These are phyloP conservation scores for Asterella californica DNA, from an alignment of 225 moss, liverwort and hornwort species.

Conservation along the genomic window DNA sequence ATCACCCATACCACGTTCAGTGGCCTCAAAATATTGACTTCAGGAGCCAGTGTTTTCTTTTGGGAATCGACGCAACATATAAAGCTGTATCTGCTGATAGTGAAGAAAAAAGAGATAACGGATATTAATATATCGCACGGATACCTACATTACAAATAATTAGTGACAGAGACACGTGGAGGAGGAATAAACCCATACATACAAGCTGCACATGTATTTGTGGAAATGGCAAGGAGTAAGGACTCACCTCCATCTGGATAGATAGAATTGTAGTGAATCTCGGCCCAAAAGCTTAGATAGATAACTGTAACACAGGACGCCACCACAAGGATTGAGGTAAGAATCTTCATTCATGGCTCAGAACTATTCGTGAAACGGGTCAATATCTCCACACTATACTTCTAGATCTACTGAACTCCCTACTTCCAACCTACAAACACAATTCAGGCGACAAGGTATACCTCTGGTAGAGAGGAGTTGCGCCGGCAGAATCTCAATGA, in stretches of 20 bases:
- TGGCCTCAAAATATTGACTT: constrained; percentile 27
- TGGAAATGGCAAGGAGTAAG: not conserved
- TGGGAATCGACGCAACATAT: constrained; percentile 25
- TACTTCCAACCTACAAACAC: not conserved
- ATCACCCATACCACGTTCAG: constrained; percentile 16
- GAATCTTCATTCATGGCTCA: not conserved
- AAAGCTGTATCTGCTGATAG: constrained; percentile 23
- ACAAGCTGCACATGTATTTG: not conserved
- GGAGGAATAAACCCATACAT: constrained; percentile 3
- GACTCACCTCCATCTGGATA: constrained; percentile 70
- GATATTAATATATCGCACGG: constrained; percentile 12
- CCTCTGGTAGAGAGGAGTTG: constrained; percentile 53
- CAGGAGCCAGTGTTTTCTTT: constrained; percentile 44
- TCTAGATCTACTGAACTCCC: not conserved
- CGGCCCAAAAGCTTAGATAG: constrained; percentile 93
- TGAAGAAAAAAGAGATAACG: constrained; percentile 18
- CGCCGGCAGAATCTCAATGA: constrained; percentile 72
- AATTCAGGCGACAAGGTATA: constrained; percentile 14
- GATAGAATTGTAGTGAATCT: constrained; percentile 91
- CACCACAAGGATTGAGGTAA: not conserved
- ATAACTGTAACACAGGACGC: constrained; percentile 48
- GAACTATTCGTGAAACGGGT: not conserved
- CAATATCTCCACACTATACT: too few species aligned
- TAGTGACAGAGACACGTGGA: not conserved
- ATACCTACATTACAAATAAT: not conserved